phyloP scores from a whole-genome alignment of 208 protist species.

The Acanthamoeba quina region DNA sequence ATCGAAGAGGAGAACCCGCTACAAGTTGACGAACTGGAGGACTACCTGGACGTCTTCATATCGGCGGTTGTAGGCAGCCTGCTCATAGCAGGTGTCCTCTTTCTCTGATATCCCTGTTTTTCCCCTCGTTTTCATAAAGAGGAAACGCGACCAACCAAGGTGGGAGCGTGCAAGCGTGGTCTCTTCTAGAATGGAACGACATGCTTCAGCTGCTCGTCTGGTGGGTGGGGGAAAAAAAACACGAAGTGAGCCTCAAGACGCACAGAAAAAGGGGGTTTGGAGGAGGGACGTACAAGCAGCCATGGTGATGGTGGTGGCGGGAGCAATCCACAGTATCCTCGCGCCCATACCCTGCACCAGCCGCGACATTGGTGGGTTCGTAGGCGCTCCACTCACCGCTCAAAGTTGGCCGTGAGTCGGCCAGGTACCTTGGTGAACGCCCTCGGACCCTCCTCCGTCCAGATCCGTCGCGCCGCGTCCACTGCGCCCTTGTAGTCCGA shows the following conservation, averaged over 20 bases:
- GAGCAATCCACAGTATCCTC: conserved; percentile 85
- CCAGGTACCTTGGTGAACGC: conserved; percentile 56
- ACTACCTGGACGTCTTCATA: background rate
- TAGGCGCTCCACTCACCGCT: background rate
- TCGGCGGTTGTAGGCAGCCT: background rate
- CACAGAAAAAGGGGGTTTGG: background rate
- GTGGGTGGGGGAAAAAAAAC: background rate
- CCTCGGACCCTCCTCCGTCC: background rate
- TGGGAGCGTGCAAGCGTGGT: background rate
- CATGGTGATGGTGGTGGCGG: conserved; percentile 86
- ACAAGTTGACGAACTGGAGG: background rate
- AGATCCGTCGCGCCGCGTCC: conserved; percentile 59
- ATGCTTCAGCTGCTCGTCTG: conserved; percentile 69
- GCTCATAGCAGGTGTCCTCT: background rate
- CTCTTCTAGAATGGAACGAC: conserved; percentile 3
- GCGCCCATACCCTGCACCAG: conserved; percentile 78
- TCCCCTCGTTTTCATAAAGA: too few relatives aligned
- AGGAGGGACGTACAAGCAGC: conserved; percentile 79
- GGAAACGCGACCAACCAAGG: too few relatives aligned
- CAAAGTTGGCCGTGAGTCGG: background rate
- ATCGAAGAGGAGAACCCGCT: background rate
- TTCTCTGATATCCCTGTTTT: background rate
- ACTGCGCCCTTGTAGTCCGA: conserved; percentile 52
- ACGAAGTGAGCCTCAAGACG: background rate
- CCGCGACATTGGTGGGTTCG: background rate